Conservation (phyloP, 768 basidiomycete genomes). For the Xerocomus spinulosus region DNA sequence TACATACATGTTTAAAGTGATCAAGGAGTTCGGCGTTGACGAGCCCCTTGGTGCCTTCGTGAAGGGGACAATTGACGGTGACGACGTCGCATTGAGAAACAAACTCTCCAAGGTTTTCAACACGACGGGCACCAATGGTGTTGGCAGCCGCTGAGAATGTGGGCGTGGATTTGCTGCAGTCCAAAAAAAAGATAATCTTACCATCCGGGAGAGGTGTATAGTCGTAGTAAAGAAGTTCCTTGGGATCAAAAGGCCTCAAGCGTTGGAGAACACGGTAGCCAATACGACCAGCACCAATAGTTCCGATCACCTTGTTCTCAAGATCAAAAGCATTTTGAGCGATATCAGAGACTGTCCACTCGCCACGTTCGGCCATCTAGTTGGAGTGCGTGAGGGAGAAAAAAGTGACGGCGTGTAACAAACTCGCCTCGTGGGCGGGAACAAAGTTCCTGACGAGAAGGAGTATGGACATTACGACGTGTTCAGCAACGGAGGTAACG, state of each 20-base stretch:
- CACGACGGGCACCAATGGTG: slow-evolving; percentile 62
- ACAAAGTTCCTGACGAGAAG: slow-evolving; percentile 86
- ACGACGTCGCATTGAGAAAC: slow-evolving; percentile 67
- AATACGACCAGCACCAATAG: slow-evolving; percentile 77
- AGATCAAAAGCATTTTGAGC: slow-evolving; percentile 82
- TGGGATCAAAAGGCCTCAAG: slow-evolving; percentile 76
- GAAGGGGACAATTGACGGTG: slow-evolving; percentile 80
- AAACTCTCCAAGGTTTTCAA: slow-evolving; percentile 67
- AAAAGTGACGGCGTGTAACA: background rate
- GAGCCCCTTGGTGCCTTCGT: slow-evolving; percentile 75
- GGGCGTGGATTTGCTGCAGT: background rate
- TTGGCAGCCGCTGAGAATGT: slow-evolving; percentile 52
- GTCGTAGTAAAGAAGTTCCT: slow-evolving; percentile 86
- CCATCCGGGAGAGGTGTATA: slow-evolving; percentile 66
- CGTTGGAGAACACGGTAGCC: slow-evolving; percentile 85
- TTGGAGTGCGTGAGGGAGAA: background rate
- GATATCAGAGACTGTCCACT: slow-evolving; percentile 80
- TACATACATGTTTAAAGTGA: slow-evolving; percentile 59
- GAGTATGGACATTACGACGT: slow-evolving; percentile 86
- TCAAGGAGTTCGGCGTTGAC: slow-evolving; percentile 75
- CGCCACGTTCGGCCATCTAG: slow-evolving; percentile 74
- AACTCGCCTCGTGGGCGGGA: slow-evolving; percentile 66
- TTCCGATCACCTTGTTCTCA: slow-evolving; percentile 86
- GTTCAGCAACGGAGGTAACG: slow-evolving; percentile 86
- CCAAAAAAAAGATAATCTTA: slow-evolving; percentile 17